A percentile compares a stretch with the other conserved stretches of the same genome.
Conservation (phyloP, 169 alveolate species). For the Plasmodium malariae region DNA sequence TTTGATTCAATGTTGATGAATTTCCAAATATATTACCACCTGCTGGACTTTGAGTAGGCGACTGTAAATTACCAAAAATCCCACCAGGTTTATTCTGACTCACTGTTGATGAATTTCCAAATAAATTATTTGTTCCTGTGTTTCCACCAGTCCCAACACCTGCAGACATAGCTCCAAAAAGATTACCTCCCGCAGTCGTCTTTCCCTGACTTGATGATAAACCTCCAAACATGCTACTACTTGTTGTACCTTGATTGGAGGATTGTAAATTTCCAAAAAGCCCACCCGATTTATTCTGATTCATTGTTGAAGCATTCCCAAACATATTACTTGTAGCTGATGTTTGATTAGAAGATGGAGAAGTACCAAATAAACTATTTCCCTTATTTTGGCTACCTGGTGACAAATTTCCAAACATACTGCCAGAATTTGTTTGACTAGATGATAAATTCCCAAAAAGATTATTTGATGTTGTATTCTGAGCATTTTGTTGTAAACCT, state of each 20-base stretch:
- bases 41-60: slow-evolving; percentile 25
- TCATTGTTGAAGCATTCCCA: slow-evolving; percentile 36
- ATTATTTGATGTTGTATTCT: slow-evolving; percentile 30
- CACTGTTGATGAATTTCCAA: slow-evolving; percentile 42
- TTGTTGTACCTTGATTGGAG: slow-evolving; percentile 18
- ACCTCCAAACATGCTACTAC: slow-evolving; percentile 35
- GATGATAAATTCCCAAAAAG: slow-evolving; percentile 67
- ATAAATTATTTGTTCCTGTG: slow-evolving; percentile 20
- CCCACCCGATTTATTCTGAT: slow-evolving; percentile 47
- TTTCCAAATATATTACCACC: slow-evolving; percentile 48
- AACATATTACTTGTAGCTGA: slow-evolving; percentile 31
- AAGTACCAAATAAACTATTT: slow-evolving; percentile 56
- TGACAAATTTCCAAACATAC: slow-evolving; percentile 34
- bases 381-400: slow-evolving; percentile 56
- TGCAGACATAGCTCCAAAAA: slow-evolving; percentile 55
- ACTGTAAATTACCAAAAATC: slow-evolving; percentile 30
- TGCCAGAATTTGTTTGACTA: slow-evolving; percentile 28
- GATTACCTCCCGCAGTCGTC: slow-evolving; percentile 14
- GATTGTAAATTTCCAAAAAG: slow-evolving; percentile 28
- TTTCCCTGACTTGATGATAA: slow-evolving; percentile 35
- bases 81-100: slow-evolving; percentile 52
- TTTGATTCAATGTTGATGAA: slow-evolving; percentile 13
- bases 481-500: slow-evolving; percentile 56
- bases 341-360: slow-evolving; percentile 17
- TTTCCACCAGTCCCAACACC: slow-evolving; percentile 5